phyloP scores from a whole-genome alignment of 1,139 yeast species.

The Geotrichum carabidarum region DNA sequence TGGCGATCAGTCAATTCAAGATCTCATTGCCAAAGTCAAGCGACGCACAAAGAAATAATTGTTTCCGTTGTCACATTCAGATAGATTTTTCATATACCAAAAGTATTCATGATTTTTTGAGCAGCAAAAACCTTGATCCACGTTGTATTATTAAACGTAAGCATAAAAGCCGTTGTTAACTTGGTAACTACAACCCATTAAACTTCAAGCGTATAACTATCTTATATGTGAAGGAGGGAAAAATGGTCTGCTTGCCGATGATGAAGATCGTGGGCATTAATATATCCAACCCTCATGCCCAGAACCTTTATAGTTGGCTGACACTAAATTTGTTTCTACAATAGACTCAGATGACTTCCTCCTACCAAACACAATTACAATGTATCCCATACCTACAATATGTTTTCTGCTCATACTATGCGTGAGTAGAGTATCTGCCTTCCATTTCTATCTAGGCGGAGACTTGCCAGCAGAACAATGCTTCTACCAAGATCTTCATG shows the following conservation, averaged over 20 bases:
- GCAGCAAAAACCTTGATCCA: too few species aligned
- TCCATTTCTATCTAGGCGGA: constrained; percentile 54
- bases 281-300: neutral
- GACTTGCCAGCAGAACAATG: constrained; percentile 52
- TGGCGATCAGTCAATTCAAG: constrained; percentile 23
- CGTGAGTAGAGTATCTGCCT: constrained; percentile 30
- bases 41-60: constrained; percentile 22
- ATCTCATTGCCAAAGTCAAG: constrained; percentile 31
- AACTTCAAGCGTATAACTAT: too few species aligned
- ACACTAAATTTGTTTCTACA: too few species aligned
- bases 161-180: neutral
- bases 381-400: constrained; percentile 10
- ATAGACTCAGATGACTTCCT: neutral
- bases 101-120: neutral
- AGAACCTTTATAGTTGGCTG: neutral
- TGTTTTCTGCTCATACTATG: constrained; percentile 11
- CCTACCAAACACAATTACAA: neutral
- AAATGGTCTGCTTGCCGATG: too few species aligned
- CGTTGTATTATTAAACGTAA: too few species aligned
- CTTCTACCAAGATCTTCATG: constrained; percentile 59
- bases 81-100: neutral
- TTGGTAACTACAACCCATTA: neutral
- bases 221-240: too few species aligned
- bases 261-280: too few species aligned
- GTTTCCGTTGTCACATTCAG: neutral